Evolutionary conservation across 2,329 filamentous ascomycete species (phyloP).

Genomic region (Arthrinium puccinioides): DNA sequence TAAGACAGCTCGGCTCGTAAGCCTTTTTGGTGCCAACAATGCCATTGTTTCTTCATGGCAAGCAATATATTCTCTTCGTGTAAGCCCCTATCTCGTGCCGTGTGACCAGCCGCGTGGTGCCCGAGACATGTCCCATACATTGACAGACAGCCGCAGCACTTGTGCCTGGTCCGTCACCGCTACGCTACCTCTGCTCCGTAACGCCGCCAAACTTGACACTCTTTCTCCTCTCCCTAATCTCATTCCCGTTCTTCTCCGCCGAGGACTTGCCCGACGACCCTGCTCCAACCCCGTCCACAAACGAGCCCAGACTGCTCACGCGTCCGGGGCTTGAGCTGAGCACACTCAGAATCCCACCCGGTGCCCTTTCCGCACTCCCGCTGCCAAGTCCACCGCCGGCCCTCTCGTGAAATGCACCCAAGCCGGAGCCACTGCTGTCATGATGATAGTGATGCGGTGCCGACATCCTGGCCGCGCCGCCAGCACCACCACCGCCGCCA

Average conservation of each 20-base stretch:
- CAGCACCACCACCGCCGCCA: slow-evolving; percentile 3
- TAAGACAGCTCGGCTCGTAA: too few relatives aligned
- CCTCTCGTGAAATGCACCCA: too few relatives aligned
- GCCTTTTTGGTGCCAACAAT: too few relatives aligned
- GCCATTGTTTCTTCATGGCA: too few relatives aligned
- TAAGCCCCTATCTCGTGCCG: too few relatives aligned
- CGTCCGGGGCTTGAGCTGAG: slow-evolving; percentile 44
- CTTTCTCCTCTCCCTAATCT: slow-evolving; percentile 50
- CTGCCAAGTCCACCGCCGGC: slow-evolving; percentile 7
- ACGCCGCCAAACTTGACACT: slow-evolving; percentile 53
- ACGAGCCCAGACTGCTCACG: background rate
- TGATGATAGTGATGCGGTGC: slow-evolving; percentile 1
- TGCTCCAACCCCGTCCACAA: slow-evolving; percentile 1
- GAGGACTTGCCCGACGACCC: background rate
- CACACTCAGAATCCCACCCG: slow-evolving; percentile 37
- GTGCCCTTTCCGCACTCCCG: slow-evolving; percentile 12
- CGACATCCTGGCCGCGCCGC: slow-evolving; percentile 4
- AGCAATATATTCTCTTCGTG: too few relatives aligned
- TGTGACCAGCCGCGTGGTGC: too few relatives aligned
- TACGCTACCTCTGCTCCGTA: slow-evolving; percentile 19
- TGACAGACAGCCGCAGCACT: too few relatives aligned
- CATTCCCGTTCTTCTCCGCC: slow-evolving; percentile 20
- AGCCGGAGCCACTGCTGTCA: slow-evolving; percentile 4
- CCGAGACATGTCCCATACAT: too few relatives aligned
- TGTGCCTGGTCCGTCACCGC: background rate